phyloP scores from a whole-genome alignment of 192 early-diverging fungal genomes.

The Coemansia brasiliensis region DNA sequence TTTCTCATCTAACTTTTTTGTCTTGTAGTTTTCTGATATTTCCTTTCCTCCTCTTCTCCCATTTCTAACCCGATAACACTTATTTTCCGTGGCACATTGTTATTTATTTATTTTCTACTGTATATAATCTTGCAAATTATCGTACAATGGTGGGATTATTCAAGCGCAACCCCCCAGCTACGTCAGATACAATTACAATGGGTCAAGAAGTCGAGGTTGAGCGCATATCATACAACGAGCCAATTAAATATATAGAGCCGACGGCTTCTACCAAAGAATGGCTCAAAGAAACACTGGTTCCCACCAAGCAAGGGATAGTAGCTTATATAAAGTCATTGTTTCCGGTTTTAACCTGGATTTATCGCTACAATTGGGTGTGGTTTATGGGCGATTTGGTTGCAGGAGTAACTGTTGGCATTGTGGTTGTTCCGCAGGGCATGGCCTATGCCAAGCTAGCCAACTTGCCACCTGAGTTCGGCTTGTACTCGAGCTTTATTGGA shows the following conservation, averaged over 20 bases:
- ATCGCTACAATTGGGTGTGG: conserved; percentile 61
- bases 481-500: conserved; percentile 76
- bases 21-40: no score
- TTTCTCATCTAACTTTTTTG: no score
- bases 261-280: conserved; percentile 40
- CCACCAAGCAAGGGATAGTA: conserved; percentile 2
- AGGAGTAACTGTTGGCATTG: conserved; percentile 70
- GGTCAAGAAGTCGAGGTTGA: background rate
- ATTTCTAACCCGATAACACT: background rate
- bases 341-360: conserved; percentile 51
- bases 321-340: conserved; percentile 44
- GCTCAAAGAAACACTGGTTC: conserved; percentile 30
- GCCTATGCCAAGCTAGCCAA: conserved; percentile 75
- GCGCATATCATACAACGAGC: background rate
- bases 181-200: no score
- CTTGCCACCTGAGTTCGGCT: conserved; percentile 70
- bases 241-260: conserved; percentile 42
- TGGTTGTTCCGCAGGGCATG: conserved; percentile 74
- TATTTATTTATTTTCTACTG: conserved; percentile 2
- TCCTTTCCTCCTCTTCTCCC: no score
- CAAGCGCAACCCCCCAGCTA: background rate
- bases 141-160: background rate
- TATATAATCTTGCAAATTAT: background rate
- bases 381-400: conserved; percentile 67
- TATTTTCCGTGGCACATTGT: background rate